A percentile compares a stretch with the other conserved stretches of the same genome.
Evolutionary conservation across 352 stramenopile genomes (phyloP).

Genomic region (Phytophthora sansomeana): DNA sequence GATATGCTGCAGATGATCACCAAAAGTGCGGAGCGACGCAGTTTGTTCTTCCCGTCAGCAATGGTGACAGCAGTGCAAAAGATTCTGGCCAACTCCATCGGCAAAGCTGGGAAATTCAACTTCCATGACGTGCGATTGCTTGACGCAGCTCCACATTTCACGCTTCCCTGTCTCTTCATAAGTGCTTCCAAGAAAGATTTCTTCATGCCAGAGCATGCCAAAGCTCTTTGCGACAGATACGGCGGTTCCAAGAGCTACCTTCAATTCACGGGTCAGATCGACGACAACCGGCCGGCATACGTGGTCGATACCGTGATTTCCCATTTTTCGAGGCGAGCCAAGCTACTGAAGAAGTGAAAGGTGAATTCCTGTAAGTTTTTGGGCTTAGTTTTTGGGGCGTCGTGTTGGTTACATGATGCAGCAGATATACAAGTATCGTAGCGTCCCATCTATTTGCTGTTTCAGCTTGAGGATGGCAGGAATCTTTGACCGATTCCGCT

Average conservation of each 20-base stretch:
- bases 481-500: slow-evolving; percentile 72
- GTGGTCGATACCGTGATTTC: slow-evolving; percentile 52
- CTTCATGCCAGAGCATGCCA: slow-evolving; percentile 67
- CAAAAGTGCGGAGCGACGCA: slow-evolving; percentile 73
- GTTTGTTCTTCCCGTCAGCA: slow-evolving; percentile 63
- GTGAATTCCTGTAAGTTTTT: neutral
- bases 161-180: slow-evolving; percentile 70
- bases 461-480: slow-evolving; percentile 17
- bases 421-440: neutral
- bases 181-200: slow-evolving; percentile 80
- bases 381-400: neutral
- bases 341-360: slow-evolving; percentile 25
- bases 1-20: slow-evolving; percentile 80
- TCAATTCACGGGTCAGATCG: slow-evolving; percentile 62
- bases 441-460: slow-evolving; percentile 1
- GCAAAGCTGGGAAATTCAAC: slow-evolving; percentile 65
- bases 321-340: slow-evolving; percentile 46
- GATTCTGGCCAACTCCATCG: slow-evolving; percentile 73
- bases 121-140: slow-evolving; percentile 65
- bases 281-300: slow-evolving; percentile 63
- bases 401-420: too few species aligned
- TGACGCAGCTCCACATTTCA: slow-evolving; percentile 48
- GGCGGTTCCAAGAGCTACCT: slow-evolving; percentile 67
- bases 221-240: slow-evolving; percentile 61
- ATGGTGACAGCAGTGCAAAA: slow-evolving; percentile 78